Evolutionary conservation across 805 yeast genomes (phyloP).

Genomic region (Debaryomyces prosopidis): DNA sequence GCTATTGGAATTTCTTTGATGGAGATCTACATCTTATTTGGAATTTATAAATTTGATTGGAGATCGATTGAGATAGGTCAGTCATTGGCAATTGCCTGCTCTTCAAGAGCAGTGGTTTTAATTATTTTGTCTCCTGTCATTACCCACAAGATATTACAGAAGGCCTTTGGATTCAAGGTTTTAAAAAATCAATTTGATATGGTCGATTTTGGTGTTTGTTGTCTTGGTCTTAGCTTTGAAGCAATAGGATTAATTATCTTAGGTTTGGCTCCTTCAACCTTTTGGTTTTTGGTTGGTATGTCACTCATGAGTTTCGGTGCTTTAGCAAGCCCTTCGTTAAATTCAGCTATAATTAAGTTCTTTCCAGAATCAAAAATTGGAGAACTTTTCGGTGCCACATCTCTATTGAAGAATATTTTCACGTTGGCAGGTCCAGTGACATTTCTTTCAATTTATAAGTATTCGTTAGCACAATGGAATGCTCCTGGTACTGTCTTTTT

Average conservation of each 20-base stretch:
- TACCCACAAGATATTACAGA: constrained; percentile 36
- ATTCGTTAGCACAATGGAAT: constrained; percentile 23
- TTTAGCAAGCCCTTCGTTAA: constrained; percentile 56
- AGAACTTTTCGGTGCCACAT: constrained; percentile 70
- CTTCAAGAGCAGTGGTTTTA: constrained; percentile 49
- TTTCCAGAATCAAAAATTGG: constrained; percentile 61
- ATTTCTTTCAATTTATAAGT: constrained; percentile 47
- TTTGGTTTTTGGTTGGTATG: constrained; percentile 31
- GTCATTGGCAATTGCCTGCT: constrained; percentile 52
- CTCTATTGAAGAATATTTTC: constrained; percentile 54
- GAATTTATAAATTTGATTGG: constrained; percentile 57
- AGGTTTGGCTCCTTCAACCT: constrained; percentile 27
- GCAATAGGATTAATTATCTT: constrained; percentile 35
- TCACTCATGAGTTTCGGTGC: constrained; percentile 49
- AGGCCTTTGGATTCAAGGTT: constrained; percentile 27
- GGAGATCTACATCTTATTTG: constrained; percentile 49
- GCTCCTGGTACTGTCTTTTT: constrained; percentile 30
- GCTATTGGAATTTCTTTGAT: constrained; percentile 40
- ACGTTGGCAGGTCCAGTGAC: constrained; percentile 51
- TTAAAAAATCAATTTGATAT: constrained; percentile 49
- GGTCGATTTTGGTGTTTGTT: constrained; percentile 44
- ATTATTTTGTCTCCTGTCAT: constrained; percentile 53
- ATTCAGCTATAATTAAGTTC: constrained; percentile 61
- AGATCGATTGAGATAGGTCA: constrained; percentile 54
- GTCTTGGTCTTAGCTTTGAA: constrained; percentile 40